Percentiles rank a stretch among this genome's conserved stretches.
phyloP scores from a whole-genome alignment of 805 yeast species.

The Hanseniaspora valbyensis region DNA sequence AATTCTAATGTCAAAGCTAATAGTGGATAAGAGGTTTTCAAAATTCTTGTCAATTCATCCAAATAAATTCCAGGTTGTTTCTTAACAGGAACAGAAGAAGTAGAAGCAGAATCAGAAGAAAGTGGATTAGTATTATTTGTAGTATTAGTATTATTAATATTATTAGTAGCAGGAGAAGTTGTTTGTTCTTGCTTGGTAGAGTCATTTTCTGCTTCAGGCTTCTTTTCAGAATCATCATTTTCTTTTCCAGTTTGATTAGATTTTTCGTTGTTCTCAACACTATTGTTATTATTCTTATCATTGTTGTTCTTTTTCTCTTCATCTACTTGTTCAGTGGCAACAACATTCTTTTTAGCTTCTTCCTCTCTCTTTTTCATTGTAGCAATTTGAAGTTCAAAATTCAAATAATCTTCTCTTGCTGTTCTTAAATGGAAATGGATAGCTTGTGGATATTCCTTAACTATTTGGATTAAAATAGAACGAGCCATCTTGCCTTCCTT shows the following conservation, averaged over 20 bases:
- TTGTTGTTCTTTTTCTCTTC: too few species aligned
- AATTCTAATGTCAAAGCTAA: constrained; percentile 88
- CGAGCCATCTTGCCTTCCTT: constrained; percentile 84
- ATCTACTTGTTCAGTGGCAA: constrained; percentile 19
- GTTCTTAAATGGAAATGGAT: constrained; percentile 91
- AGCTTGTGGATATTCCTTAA: constrained; percentile 95
- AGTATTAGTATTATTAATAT: too few species aligned
- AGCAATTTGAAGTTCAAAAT: constrained; percentile 66
- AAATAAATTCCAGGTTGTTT: constrained; percentile 90
- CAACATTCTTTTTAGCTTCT: constrained; percentile 25
- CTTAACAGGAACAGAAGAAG: constrained; percentile 19
- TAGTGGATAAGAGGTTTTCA: constrained; percentile 93
- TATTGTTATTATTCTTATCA: too few species aligned
- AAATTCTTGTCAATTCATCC: constrained; percentile 82
- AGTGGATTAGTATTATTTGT: too few species aligned
- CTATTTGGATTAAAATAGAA: constrained; percentile 78
- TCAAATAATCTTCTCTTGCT: constrained; percentile 85
- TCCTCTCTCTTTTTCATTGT: constrained; percentile 29
- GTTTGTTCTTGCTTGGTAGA: too few species aligned
- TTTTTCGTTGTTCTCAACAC: too few species aligned
- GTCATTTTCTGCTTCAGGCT: too few species aligned
- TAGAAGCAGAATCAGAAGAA: too few species aligned
- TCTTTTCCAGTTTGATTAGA: too few species aligned
- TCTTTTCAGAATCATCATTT: too few species aligned
- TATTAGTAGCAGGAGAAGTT: too few species aligned